Percentiles rank a stretch among this genome's conserved stretches.
Conservation (phyloP, 345 rosid species). For the Linum trigynum region DNA sequence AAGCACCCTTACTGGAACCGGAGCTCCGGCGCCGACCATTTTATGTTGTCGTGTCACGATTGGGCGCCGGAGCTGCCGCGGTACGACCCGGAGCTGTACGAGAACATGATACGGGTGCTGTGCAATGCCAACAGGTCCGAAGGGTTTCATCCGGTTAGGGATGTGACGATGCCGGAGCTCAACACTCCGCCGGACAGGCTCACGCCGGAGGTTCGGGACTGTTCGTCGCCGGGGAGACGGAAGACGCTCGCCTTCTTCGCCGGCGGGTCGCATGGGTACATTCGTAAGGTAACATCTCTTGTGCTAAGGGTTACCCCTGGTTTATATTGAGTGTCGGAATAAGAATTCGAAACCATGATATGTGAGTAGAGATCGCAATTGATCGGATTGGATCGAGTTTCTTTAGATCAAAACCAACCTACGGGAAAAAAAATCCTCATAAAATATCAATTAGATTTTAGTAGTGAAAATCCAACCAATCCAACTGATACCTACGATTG, state of each 20-base stretch:
- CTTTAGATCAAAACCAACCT: too few species aligned
- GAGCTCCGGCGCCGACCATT: conserved; percentile 51
- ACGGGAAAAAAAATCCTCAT: too few species aligned
- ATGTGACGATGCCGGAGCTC: conserved; percentile 42
- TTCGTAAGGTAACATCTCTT: conserved; percentile 14
- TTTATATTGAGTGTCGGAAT: too few species aligned
- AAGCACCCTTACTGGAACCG: conserved; percentile 61
- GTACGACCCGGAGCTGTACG: conserved; percentile 25
- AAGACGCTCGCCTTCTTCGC: conserved; percentile 36
- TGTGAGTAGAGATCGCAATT: too few species aligned
- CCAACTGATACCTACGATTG: too few species aligned
- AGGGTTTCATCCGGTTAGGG: conserved; percentile 31
- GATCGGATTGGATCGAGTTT: too few species aligned
- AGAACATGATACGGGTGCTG: conserved; percentile 31
- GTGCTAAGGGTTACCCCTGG: too few species aligned
- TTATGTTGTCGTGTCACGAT: conserved; percentile 54
- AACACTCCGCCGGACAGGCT: conserved; percentile 23
- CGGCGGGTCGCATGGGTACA: conserved; percentile 36
- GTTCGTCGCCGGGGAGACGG: conserved; percentile 16
- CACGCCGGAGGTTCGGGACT: conserved; percentile 10
- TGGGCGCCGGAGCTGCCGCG: conserved; percentile 46
- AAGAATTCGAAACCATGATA: too few species aligned
- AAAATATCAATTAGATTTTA: too few species aligned
- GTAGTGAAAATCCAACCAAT: too few species aligned
- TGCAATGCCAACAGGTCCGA: conserved; percentile 46